Evolutionary conservation across 345 rosid species (phyloP), one percentile per base, ranked within the genome.

Genomic region (Aurinia saxatilis): DNA sequence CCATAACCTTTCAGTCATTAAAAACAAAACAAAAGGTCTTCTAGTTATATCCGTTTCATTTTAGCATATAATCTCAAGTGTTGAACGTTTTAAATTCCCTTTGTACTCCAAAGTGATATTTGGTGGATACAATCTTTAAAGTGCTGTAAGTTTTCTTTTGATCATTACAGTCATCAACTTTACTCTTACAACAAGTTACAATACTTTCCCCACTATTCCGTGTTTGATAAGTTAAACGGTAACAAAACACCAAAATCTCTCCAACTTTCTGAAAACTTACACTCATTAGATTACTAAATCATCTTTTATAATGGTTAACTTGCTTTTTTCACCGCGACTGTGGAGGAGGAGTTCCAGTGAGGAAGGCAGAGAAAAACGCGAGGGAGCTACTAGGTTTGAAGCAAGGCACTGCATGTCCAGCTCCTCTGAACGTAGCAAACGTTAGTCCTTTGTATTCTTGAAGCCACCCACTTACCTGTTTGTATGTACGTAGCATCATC

Each of bases 361-460:
- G 88, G 63, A 87, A 92, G 33, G 93, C 79, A 5, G 93, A 78
- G 84, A 89, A 90, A 64, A 90, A 74, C 5, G 85, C 84, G 0
- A 90, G 90, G 1, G 98, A 89, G 21, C 79, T 78, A 15, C 91
- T 84, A 29, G 95, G 98, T 67, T 89, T 87, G 80, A 89, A 87
- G 55, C 75, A 35, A 6, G 98, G 98, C 34, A 92, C 98, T 0
- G 95, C 96, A 67, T 92, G 98, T 9, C 98, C 98, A n/a, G 98
- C 98, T 63, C 97, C 98, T 80, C 96, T 82, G 55, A 92, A 82
- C 10, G 98, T 92, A 25, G 93, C 90, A 66, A 87, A 92, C 8
- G 89, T 84, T 2, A 92, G 80, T 11, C 98, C 98, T 48, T 79
- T 69, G 57, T 89, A 92, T 76, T 92, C 97, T 64, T 92, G 97